Percentiles rank a stretch among this genome's conserved stretches.
These are phyloP conservation scores for Beauveria bassiana DNA, from an alignment of 2,329 filamentous ascomycete species.

Conservation along the genomic window DNA sequence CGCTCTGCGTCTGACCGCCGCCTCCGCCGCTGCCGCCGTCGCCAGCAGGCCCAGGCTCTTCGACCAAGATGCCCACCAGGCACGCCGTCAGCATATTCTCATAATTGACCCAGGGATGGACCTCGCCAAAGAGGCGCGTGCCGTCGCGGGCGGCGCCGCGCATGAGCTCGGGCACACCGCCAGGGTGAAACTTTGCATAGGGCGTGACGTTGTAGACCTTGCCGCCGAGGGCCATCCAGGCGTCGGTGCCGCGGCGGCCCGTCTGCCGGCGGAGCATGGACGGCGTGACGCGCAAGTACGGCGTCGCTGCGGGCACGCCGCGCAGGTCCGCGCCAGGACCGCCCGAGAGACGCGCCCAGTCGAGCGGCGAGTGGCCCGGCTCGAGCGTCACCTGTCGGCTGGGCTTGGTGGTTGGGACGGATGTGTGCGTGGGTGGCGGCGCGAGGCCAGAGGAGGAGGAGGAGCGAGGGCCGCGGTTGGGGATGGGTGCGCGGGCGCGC, in stretches of 20 bases:
- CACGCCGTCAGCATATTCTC: constrained; percentile 61
- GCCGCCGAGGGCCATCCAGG: constrained; percentile 84
- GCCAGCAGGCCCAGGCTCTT: constrained; percentile 40
- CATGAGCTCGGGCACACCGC: constrained; percentile 68
- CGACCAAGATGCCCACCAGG: constrained; percentile 55
- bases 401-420: constrained; percentile 46
- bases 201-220: constrained; percentile 92
- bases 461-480: constrained; percentile 28
- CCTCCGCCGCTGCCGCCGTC: constrained; percentile 21
- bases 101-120: constrained; percentile 67
- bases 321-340: constrained; percentile 57
- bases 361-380: constrained; percentile 90
- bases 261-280: constrained; percentile 70
- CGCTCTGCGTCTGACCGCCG: constrained; percentile 25
- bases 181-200: constrained; percentile 85
- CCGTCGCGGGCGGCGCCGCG: constrained; percentile 54
- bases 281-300: constrained; percentile 70
- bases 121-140: constrained; percentile 55
- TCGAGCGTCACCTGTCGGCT: constrained; percentile 68
- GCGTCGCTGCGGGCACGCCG: constrained; percentile 42
- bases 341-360: constrained; percentile 76
- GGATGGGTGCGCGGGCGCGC: constrained; percentile 35
- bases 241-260: constrained; percentile 75
- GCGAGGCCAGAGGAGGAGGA: constrained; percentile 34
- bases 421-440: constrained; percentile 46